A percentile compares a stretch with the other conserved stretches of the same genome.
Conservation (phyloP, 169 alveolate species). For the Perkinsus chesapeaki region DNA sequence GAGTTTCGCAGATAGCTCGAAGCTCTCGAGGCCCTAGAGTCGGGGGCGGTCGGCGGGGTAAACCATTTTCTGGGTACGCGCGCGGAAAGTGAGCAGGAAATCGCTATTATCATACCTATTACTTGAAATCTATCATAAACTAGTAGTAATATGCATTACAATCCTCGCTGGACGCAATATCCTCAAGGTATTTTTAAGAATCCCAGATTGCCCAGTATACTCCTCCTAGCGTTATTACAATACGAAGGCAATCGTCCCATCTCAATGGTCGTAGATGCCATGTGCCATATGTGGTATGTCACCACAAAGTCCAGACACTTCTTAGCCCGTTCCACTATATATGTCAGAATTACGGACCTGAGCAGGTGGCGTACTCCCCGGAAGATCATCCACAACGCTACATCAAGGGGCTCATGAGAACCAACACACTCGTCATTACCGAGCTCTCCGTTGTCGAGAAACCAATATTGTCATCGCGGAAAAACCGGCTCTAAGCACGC, state of each 20-base stretch:
- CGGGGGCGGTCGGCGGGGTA: no score
- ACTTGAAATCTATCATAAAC: no score
- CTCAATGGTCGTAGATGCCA: not conserved
- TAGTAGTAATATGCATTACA: no score
- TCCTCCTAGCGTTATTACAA: not conserved
- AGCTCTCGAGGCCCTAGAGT: not conserved
- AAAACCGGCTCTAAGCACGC: not conserved
- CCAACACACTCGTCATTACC: not conserved
- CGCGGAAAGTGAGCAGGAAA: no score
- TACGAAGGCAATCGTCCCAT: not conserved
- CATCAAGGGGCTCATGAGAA: not conserved
- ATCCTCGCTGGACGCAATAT: no score
- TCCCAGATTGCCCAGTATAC: not conserved
- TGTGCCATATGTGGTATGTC: constrained; percentile 6
- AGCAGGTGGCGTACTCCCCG: not conserved
- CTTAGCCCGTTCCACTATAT: constrained; percentile 19
- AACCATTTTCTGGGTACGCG: no score
- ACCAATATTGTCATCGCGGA: not conserved
- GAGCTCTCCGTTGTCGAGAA: constrained; percentile 9
- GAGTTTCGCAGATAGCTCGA: not conserved
- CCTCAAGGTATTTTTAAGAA: not conserved
- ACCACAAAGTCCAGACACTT: constrained; percentile 15
- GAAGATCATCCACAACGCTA: not conserved
- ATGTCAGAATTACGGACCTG: not conserved
- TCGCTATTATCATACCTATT: no score